Evolutionary conservation across 164 flowering plant genomes (phyloP), one percentile per base, ranked within the genome.

Genomic region (Piper betle): DNA sequence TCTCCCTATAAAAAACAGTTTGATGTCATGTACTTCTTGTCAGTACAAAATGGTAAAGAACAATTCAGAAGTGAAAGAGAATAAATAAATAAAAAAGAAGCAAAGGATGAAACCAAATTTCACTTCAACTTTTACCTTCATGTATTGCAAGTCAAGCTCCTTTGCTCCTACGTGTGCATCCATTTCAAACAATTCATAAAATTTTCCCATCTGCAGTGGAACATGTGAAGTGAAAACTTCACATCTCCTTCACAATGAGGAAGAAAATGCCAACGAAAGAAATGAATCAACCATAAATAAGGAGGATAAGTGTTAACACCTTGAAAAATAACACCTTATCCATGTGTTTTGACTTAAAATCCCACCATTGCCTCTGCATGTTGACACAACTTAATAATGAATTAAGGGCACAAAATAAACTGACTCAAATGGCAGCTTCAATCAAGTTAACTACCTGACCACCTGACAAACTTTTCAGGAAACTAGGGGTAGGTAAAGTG

Each of bases 121-220:
- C 15, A 10, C n/a, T 58, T 39, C 59, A 62, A 59, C 4, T 37
- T 52, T 48, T 76, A 93, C 99, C 97, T 81, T 91, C 99, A 94
- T 94, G 65, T 94, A 94, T 71, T 91, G 96, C 79, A 94, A 73
- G 73, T 82, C 91, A 68, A 94, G 88, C 72, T 94, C 97, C 79
- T 77, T 84, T 17, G 84, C 82, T 50, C 91, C 95, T 63, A 88
- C 55, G 74, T 94, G 96, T 37, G 99, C 99, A 81, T 94, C 99
- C 99, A 91, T 93, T 82, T 94, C 99, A 79, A 79, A 91, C 62
- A 94, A 90, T 65, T 94, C 97, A 74, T 91, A 94, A 67, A 94
- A 91, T 66, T 91, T 91, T 3, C 96, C 97, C 97, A 91, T 94
- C 97, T 94, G 85, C 20, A 10, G 66, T 72, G 42, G 50, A 71